Evolutionary conservation across 2,329 filamentous ascomycete genomes (phyloP), one percentile per base, ranked within the genome.

Genomic region (Penicillium sp.): DNA sequence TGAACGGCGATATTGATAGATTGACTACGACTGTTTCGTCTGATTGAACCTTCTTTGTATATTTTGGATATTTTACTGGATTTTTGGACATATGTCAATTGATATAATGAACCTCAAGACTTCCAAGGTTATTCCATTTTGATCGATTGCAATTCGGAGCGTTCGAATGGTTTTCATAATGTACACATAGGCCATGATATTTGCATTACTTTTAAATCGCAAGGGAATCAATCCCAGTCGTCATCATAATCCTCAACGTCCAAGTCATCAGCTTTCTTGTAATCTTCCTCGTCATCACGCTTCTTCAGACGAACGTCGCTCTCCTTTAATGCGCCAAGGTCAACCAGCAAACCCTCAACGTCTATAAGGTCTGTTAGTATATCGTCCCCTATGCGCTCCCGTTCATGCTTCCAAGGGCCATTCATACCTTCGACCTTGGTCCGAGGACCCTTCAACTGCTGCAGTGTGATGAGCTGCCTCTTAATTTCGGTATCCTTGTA

Each of bases 401-500:
- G 24, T 27, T 2, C 1, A 16, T 10, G 31, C 5, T 48, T 21
- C 11, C 6, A 6, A 36, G 11, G 1, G 4, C 4, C 11, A 36
- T n/a, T 16, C 13, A 55, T 61, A 79, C 77, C 77, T 66, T 83
- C 76, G 78, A 91, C 81, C 62, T 80, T 86, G 53, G 88, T 91
- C 60, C 83, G 81, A 3, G 84, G 81, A 4, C 94, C 94, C 9
- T 86, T 86, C 43, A 97, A 75, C 49, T 91, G 90, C 66, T 85
- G 83, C 60, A 99, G 77, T 4, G 93, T 97, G n/a, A 99, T 89
- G 48, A 97, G 77, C 75, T 99, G 94, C 77, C 86, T 91, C 71
- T 87, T 86, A 62, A 99, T 96, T 70, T 99, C 91, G 16, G 91
- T 92, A 66, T 96, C 91, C 70, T 88, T 89, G 76, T 99, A 99